Evolutionary conservation across 495 filamentous ascomycete species (phyloP).

Genomic region (Lentithecium fluviatile): DNA sequence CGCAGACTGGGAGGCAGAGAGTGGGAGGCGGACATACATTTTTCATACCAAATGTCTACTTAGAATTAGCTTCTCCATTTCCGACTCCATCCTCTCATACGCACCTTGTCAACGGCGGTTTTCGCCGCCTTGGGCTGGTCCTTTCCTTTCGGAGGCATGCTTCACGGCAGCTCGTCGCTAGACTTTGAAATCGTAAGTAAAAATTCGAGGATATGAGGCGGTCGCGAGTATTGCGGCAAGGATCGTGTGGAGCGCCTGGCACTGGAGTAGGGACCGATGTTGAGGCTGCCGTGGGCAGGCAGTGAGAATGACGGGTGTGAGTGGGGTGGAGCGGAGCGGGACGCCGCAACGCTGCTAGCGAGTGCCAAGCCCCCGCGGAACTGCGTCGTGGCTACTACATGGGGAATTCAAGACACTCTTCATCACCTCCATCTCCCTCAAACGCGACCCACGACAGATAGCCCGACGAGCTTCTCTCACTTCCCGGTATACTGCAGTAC

Average conservation of each 20-base stretch:
- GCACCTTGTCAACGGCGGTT: slow-evolving; percentile 77
- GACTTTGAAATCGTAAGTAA: slow-evolving; percentile 12
- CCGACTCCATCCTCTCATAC: slow-evolving; percentile 8
- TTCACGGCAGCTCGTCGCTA: slow-evolving; percentile 32
- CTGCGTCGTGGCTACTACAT: too few species aligned
- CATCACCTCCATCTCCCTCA: not conserved
- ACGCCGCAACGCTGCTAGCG: too few species aligned
- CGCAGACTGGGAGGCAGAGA: not conserved
- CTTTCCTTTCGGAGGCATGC: slow-evolving; percentile 90
- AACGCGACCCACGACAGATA: not conserved
- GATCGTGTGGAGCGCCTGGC: slow-evolving; percentile 23
- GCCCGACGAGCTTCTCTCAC: not conserved
- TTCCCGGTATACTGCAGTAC: not conserved
- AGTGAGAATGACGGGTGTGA: slow-evolving; percentile 25
- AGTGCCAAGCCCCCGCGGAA: too few species aligned
- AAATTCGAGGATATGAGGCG: too few species aligned
- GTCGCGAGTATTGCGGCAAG: not conserved
- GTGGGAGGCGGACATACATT: slow-evolving; percentile 58
- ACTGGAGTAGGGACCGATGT: not conserved
- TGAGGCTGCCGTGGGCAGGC: slow-evolving; percentile 6
- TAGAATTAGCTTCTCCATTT: slow-evolving; percentile 32
- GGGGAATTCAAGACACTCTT: too few species aligned
- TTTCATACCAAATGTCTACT: slow-evolving; percentile 93
- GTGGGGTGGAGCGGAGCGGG: slow-evolving; percentile 24
- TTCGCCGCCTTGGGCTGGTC: slow-evolving; percentile 71